Evolutionary conservation across 208 protist species (phyloP).

Genomic region (Crithidia expoeki): DNA sequence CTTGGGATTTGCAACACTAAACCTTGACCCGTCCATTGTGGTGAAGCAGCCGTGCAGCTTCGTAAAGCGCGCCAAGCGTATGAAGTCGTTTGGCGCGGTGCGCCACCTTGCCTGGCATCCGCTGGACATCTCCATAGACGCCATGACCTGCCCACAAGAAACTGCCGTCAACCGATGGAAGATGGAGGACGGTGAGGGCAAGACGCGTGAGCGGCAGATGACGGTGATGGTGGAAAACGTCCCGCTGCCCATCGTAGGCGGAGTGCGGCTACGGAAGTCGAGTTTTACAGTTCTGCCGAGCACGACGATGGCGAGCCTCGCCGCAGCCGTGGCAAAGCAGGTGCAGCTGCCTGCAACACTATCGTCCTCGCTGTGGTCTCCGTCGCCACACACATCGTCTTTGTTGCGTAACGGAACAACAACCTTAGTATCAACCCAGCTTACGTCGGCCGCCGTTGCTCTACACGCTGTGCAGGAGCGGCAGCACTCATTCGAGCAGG

Average conservation of each 20-base stretch:
- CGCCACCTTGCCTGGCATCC: conserved; percentile 28
- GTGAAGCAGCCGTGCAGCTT: conserved; percentile 40
- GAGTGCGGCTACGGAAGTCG: conserved; percentile 16
- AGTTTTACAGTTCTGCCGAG: conserved; percentile 22
- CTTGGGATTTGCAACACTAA: conserved; percentile 37
- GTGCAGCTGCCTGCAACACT: background rate
- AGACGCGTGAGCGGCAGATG: background rate
- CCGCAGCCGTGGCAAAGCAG: conserved; percentile 29
- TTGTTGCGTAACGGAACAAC: too few relatives aligned
- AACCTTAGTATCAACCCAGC: background rate
- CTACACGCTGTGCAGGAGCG: conserved; percentile 18
- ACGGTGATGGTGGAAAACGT: conserved; percentile 6
- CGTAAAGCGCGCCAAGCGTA: conserved; percentile 26
- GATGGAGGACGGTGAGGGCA: background rate
- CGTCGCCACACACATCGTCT: background rate
- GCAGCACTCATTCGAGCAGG: background rate
- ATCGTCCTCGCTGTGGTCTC: background rate
- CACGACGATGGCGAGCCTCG: conserved; percentile 25
- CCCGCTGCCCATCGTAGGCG: conserved; percentile 11
- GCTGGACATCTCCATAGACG: conserved; percentile 9
- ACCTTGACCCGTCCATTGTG: conserved; percentile 30
- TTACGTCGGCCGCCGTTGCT: background rate
- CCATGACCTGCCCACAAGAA: background rate
- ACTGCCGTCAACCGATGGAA: background rate
- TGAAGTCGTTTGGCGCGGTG: conserved; percentile 23